Evolutionary conservation across 495 filamentous ascomycete species (phyloP).

Genomic region (Penicillium canescens): DNA sequence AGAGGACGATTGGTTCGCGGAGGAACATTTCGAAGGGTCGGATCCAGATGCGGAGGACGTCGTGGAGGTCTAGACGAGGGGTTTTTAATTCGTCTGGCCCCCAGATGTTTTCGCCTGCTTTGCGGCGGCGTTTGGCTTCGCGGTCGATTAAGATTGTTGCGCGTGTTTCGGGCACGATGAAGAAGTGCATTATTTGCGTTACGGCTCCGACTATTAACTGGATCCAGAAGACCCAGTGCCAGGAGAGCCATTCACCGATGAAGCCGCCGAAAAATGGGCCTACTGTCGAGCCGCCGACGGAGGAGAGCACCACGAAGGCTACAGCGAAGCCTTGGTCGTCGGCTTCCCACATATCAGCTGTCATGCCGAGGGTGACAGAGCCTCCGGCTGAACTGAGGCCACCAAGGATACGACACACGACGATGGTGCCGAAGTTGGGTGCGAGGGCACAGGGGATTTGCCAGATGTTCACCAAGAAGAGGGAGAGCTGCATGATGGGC

Average conservation of each 20-base stretch:
- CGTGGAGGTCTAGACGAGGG: constrained; percentile 50
- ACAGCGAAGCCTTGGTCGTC: constrained; percentile 67
- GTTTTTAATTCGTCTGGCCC: constrained; percentile 62
- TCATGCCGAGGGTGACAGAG: constrained; percentile 80
- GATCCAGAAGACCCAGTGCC: constrained; percentile 81
- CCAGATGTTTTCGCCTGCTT: constrained; percentile 59
- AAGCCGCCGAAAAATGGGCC: constrained; percentile 82
- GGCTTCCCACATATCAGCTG: constrained; percentile 76
- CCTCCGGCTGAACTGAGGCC: constrained; percentile 75
- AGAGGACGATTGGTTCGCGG: constrained; percentile 73
- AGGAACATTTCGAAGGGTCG: constrained; percentile 80
- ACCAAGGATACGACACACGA: constrained; percentile 66
- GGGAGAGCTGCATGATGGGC: constrained; percentile 67
- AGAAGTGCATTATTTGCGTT: constrained; percentile 64
- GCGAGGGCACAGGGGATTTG: constrained; percentile 71
- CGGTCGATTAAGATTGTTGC: constrained; percentile 65
- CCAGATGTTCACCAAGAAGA: constrained; percentile 74
- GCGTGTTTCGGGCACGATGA: constrained; percentile 70
- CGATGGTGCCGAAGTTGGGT: constrained; percentile 65
- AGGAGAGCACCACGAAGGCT: constrained; percentile 74
- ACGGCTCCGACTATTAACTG: constrained; percentile 72
- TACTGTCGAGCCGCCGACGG: constrained; percentile 71
- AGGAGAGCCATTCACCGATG: constrained; percentile 62
- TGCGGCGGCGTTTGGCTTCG: constrained; percentile 64
- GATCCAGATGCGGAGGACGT: constrained; percentile 61